Percentiles rank a stretch among this genome's conserved stretches.
phyloP scores from a whole-genome alignment of 495 filamentous ascomycete species.

The Daldinia loculata region DNA sequence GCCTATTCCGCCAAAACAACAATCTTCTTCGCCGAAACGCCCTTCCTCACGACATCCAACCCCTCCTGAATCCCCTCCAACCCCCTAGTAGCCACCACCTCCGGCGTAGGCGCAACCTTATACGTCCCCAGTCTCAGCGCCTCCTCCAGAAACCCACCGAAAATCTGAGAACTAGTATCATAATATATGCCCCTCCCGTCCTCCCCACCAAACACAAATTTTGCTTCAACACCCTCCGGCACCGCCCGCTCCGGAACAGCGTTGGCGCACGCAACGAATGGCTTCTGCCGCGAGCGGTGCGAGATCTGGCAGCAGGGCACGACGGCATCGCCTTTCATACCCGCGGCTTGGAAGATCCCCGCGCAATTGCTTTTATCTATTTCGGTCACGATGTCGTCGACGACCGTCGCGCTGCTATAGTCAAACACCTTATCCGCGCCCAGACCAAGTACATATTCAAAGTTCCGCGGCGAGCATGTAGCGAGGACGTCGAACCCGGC shows the following conservation, averaged over 20 bases:
- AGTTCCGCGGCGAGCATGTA: slow-evolving; percentile 63
- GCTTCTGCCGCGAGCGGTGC: slow-evolving; percentile 26
- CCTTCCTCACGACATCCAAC: slow-evolving; percentile 46
- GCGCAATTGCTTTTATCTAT: slow-evolving; percentile 26
- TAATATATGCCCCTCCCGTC: not conserved
- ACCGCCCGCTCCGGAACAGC: slow-evolving; percentile 4
- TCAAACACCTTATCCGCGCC: slow-evolving; percentile 46
- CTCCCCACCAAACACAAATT: slow-evolving; percentile 2
- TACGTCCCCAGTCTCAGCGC: slow-evolving; percentile 36
- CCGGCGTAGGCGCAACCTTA: slow-evolving; percentile 41
- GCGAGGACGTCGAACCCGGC: slow-evolving; percentile 68
- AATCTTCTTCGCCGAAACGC: slow-evolving; percentile 59
- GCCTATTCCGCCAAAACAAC: slow-evolving; percentile 45
- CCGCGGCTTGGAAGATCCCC: slow-evolving; percentile 38
- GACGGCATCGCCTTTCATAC: slow-evolving; percentile 9
- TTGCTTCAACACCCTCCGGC: slow-evolving; percentile 15
- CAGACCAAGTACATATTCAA: slow-evolving; percentile 32
- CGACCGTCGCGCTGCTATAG: slow-evolving; percentile 51
- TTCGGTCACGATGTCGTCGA: slow-evolving; percentile 42
- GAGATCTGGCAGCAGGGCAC: slow-evolving; percentile 29
- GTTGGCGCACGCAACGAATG: slow-evolving; percentile 30
- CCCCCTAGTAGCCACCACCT: slow-evolving; percentile 41
- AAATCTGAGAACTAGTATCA: slow-evolving; percentile 26
- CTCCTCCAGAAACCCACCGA: slow-evolving; percentile 37
- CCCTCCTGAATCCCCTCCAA: slow-evolving; percentile 45